Percentiles rank a stretch among this genome's conserved stretches.
Conservation (phyloP, 2,329 filamentous ascomycete genomes). For the Hymenoscyphus albidus region DNA sequence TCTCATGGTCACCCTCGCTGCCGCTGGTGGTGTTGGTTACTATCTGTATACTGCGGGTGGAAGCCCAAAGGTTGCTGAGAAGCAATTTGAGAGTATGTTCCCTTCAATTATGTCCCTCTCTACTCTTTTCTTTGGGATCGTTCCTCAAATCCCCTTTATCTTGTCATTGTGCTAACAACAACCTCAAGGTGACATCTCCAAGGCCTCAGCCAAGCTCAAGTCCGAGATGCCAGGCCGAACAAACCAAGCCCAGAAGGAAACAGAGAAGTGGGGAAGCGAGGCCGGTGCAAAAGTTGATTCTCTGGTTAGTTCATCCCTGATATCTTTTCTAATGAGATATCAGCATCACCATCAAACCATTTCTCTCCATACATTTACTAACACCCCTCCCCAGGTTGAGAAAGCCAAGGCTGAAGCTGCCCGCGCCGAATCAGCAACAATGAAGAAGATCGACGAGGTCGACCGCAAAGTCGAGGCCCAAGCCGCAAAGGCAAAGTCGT, state of each 20-base stretch:
- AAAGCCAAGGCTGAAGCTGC: conserved; percentile 61
- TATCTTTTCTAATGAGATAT: no score
- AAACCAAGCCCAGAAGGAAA: conserved; percentile 62
- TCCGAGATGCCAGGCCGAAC: conserved; percentile 59
- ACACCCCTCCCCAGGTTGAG: conserved; percentile 44
- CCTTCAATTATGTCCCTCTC: background rate
- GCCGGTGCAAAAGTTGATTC: conserved; percentile 65
- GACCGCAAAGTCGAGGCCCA: conserved; percentile 78
- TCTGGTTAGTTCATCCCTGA: conserved; percentile 51
- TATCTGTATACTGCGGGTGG: conserved; percentile 90
- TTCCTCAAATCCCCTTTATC: background rate
- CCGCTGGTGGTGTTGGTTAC: conserved; percentile 71
- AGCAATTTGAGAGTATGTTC: conserved; percentile 74
- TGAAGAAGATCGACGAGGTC: conserved; percentile 75
- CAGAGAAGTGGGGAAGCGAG: conserved; percentile 56
- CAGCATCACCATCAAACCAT: no score
- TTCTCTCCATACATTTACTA: background rate
- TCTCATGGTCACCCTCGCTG: conserved; percentile 54
- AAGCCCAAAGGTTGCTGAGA: conserved; percentile 74
- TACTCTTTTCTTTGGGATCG: background rate
- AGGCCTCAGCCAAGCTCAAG: conserved; percentile 62
- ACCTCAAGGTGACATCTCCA: conserved; percentile 69
- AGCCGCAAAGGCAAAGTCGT: conserved; percentile 78
- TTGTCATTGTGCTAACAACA: conserved; percentile 9
- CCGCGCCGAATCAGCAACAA: conserved; percentile 60